Conservation (phyloP, 176 grass and related monocot genomes). For the Olyra latifolia region DNA sequence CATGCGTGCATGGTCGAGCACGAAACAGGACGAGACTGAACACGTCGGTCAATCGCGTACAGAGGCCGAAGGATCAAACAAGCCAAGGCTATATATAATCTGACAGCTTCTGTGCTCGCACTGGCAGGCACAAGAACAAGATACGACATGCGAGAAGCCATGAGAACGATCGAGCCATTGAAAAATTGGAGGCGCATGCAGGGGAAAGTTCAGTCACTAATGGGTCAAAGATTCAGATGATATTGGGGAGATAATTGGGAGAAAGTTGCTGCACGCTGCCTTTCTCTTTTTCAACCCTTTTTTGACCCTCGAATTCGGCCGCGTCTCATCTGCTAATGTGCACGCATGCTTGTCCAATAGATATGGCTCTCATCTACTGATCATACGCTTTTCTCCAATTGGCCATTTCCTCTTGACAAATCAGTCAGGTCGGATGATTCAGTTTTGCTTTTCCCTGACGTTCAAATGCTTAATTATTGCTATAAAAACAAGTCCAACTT, state of each 20-base stretch:
- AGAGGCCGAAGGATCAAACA: neutral
- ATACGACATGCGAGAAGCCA: neutral
- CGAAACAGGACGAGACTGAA: neutral
- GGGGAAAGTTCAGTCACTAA: neutral
- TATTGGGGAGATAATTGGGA: neutral
- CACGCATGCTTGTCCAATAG: slow-evolving; percentile 20
- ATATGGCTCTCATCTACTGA: slow-evolving; percentile 24
- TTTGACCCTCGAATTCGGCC: slow-evolving; percentile 16
- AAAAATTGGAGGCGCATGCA: neutral
- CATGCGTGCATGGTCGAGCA: slow-evolving; percentile 4
- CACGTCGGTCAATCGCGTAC: too few species aligned
- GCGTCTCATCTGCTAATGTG: neutral
- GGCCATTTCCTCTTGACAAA: neutral
- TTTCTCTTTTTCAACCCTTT: slow-evolving; percentile 27
- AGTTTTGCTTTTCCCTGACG: neutral
- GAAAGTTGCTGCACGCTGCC: neutral
- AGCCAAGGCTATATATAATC: neutral
- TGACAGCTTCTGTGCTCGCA: neutral
- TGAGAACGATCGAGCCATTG: slow-evolving; percentile 5
- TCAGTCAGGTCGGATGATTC: slow-evolving; percentile 21
- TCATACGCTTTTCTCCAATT: neutral
- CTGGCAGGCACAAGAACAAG: neutral
- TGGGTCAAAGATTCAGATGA: neutral
- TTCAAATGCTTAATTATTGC: slow-evolving; percentile 16
- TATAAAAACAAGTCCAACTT: slow-evolving; percentile 2